These are phyloP conservation scores for Astragalus membranaceus DNA, from an alignment of 306 rosid species.

Conservation along the genomic window DNA sequence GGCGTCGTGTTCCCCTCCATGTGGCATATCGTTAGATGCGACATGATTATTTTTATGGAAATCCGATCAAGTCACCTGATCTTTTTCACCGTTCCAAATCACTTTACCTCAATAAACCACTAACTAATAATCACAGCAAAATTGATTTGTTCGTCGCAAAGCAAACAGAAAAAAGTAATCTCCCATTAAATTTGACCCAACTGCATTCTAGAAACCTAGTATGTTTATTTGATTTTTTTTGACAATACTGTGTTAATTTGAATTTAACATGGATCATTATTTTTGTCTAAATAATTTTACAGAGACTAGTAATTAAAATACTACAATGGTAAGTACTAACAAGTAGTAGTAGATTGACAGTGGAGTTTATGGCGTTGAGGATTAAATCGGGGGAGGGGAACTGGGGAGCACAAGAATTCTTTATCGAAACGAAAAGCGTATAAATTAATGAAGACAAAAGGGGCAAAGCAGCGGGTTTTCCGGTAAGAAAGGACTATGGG, in stretches of 20 bases:
- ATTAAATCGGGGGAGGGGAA: background rate
- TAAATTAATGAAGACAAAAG: constrained; percentile 15
- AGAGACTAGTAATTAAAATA: no score
- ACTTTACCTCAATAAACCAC: constrained; percentile 34
- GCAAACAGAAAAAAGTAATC: background rate
- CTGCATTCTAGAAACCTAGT: no score
- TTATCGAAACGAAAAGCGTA: background rate
- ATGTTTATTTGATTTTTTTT: no score
- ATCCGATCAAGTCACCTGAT: constrained; percentile 36
- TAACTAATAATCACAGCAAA: background rate
- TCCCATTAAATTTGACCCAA: background rate
- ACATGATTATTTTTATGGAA: constrained; percentile 32
- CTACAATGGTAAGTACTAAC: no score
- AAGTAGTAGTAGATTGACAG: no score
- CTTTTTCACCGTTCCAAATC: constrained; percentile 56
- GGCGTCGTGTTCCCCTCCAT: constrained; percentile 55
- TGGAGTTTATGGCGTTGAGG: background rate
- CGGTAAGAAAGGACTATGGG: constrained; percentile 59
- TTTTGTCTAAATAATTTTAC: no score
- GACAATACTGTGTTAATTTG: no score
- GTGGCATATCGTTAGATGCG: constrained; percentile 24
- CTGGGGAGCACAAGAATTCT: background rate
- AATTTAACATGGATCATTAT: no score
- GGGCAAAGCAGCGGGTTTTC: constrained; percentile 92
- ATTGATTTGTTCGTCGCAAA: background rate